Conservation (phyloP, 768 basidiomycete genomes). For the Tulasnella sp. region DNA sequence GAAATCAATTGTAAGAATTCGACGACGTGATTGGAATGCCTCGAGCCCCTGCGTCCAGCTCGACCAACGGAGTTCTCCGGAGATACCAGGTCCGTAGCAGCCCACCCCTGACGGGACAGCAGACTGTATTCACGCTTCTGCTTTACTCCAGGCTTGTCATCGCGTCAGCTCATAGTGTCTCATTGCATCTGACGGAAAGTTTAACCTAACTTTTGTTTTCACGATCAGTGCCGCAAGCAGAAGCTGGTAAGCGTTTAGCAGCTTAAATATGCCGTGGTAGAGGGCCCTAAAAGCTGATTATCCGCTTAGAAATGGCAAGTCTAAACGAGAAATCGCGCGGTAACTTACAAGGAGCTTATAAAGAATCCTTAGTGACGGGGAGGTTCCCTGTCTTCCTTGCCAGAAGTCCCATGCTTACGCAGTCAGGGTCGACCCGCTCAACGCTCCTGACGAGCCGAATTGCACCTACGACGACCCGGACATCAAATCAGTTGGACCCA, state of each 20-base stretch:
- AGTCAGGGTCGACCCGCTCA: background rate
- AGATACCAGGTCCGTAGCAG: background rate
- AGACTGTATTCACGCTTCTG: background rate
- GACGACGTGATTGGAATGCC: background rate
- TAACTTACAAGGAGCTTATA: no score
- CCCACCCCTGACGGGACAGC: no score
- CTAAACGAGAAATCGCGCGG: background rate
- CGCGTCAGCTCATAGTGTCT: background rate
- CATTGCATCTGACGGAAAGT: background rate
- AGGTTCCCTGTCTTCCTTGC: background rate
- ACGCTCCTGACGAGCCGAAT: background rate
- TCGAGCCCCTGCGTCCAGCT: background rate
- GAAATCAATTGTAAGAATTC: background rate
- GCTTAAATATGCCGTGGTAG: background rate
- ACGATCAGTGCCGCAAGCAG: background rate
- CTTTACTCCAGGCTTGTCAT: conserved; percentile 4
- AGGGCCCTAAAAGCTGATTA: no score
- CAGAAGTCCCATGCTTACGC: background rate
- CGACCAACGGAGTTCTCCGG: background rate
- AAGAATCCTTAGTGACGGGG: background rate
- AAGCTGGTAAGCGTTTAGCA: background rate
- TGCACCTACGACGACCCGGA: conserved; percentile 3
- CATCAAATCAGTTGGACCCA: background rate
- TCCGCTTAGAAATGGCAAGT: background rate
- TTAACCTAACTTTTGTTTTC: background rate